Evolutionary conservation across 1,284 basidiomycete genomes (phyloP).

Genomic region (Mycena sp.): DNA sequence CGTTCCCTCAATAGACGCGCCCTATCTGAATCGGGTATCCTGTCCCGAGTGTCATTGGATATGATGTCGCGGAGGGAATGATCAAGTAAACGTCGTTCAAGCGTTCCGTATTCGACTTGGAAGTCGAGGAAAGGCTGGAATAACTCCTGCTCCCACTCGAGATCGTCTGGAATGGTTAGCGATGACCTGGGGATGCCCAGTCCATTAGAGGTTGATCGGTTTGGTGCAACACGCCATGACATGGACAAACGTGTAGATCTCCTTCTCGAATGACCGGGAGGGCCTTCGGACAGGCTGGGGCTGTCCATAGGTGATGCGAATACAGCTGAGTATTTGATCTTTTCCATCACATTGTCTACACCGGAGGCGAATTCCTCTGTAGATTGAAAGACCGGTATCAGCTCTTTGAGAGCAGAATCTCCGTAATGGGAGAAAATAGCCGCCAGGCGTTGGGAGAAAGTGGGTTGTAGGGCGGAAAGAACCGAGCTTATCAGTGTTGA

Average conservation of each 20-base stretch:
- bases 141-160: slow-evolving; percentile 88
- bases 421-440: slow-evolving; percentile 72
- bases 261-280: slow-evolving; percentile 47
- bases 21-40: slow-evolving; percentile 56
- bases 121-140: slow-evolving; percentile 94
- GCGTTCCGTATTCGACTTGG: slow-evolving; percentile 81
- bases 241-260: slow-evolving; percentile 79
- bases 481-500: slow-evolving; percentile 85
- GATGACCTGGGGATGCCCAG: slow-evolving; percentile 38
- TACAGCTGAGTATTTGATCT: slow-evolving; percentile 60
- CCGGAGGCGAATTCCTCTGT: slow-evolving; percentile 84
- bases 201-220: slow-evolving; percentile 47
- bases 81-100: slow-evolving; percentile 78
- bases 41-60: slow-evolving; percentile 48
- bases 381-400: slow-evolving; percentile 75
- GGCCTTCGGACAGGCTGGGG: slow-evolving; percentile 33
- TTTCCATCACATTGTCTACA: slow-evolving; percentile 81
- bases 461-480: slow-evolving; percentile 81
- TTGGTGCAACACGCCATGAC: slow-evolving; percentile 63
- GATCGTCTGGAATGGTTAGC: slow-evolving; percentile 45
- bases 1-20: slow-evolving; percentile 78
- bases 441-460: slow-evolving; percentile 80
- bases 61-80: slow-evolving; percentile 61
- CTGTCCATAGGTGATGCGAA: slow-evolving; percentile 40
- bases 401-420: slow-evolving; percentile 67